These are phyloP conservation scores for Talaromyces sp. DNA, from an alignment of 2,329 filamentous ascomycete genomes.

Conservation along the genomic window DNA sequence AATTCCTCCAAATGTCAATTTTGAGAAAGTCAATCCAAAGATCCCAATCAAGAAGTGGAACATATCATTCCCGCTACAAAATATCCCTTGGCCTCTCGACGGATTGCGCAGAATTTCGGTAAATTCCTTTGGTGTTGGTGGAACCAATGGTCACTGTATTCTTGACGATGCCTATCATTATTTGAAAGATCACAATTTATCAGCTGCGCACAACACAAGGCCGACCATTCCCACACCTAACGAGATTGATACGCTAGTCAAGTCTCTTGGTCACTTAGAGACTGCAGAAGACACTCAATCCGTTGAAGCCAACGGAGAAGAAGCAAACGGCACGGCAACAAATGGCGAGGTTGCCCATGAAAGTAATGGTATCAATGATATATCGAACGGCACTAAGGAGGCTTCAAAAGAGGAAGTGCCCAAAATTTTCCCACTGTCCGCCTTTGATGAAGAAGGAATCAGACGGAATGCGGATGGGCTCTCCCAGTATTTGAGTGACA, in stretches of 20 bases:
- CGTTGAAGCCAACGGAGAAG: neutral
- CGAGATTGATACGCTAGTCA: neutral
- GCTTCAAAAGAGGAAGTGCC: neutral
- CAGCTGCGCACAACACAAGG: conserved; percentile 3
- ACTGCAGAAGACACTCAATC: neutral
- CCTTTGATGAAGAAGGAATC: conserved; percentile 11
- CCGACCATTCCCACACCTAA: conserved; percentile 1
- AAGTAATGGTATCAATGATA: neutral
- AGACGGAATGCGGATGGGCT: conserved; percentile 13
- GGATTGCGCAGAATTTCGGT: conserved; percentile 20
- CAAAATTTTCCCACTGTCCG: conserved; percentile 4
- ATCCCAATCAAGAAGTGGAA: conserved; percentile 33
- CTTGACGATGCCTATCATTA: conserved; percentile 10
- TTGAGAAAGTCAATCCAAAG: conserved; percentile 32
- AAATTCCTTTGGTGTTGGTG: conserved; percentile 21
- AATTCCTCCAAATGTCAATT: conserved; percentile 40
- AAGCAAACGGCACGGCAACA: neutral
- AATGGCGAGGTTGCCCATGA: neutral
- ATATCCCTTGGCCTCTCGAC: conserved; percentile 21
- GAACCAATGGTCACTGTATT: conserved; percentile 14
- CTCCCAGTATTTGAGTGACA: conserved; percentile 12
- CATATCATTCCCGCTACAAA: conserved; percentile 24
- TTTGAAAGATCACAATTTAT: neutral
- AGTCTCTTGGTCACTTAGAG: neutral
- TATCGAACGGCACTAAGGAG: neutral